Evolutionary conservation across 192 early-diverging fungal genomes (phyloP), one percentile per base, ranked within the genome.

Genomic region (Diversispora eburnea): DNA sequence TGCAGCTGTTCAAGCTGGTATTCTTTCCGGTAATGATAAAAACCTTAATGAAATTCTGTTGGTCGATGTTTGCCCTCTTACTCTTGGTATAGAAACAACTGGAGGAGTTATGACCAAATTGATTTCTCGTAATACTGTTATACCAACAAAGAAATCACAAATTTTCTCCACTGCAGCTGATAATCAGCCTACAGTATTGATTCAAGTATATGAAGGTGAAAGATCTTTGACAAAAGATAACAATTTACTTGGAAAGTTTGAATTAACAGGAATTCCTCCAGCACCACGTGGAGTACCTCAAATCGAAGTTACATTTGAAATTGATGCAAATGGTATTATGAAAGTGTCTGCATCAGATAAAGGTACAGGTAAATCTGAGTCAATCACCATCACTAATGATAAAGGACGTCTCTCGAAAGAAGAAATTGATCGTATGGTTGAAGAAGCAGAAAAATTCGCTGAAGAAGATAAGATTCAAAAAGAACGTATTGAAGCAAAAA

Each of bases 131-230:
- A 96, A 96, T 90, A 95, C 91, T 74, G 87, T 87, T 78, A 89
- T 98, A 71, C 96, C 96, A 65, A 93, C 94, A 84, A 98, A 96
- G 89, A 97, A 96, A 89, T 93, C 94, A 72, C 95, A 98, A 84
- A 96, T 97, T 81, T 97, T 97, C 91, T 95, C 94, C 64, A 97
- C 96, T 60, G 94, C 94, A 73, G 92, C 90, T 62, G 95, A 98
- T 86, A 98, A 98, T 89, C 96, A 98, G 84, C 91, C 92, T 76
- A 89, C 90, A 51, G 96, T 98, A 65, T 87, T 95, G 74, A 98
- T 98, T 82, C 95, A 96, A 84, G 94, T 98, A 69, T 98, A 87
- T 78, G 95, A 98, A 87, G 96, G 96, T 83, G 96, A 97, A 84
- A 91, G 94, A 75, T 86, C 93, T 73, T 84, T 97, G 82, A 97